Evolutionary conservation across 108 stramenopile genomes (phyloP).

Genomic region (Chaetoceros muelleri): DNA sequence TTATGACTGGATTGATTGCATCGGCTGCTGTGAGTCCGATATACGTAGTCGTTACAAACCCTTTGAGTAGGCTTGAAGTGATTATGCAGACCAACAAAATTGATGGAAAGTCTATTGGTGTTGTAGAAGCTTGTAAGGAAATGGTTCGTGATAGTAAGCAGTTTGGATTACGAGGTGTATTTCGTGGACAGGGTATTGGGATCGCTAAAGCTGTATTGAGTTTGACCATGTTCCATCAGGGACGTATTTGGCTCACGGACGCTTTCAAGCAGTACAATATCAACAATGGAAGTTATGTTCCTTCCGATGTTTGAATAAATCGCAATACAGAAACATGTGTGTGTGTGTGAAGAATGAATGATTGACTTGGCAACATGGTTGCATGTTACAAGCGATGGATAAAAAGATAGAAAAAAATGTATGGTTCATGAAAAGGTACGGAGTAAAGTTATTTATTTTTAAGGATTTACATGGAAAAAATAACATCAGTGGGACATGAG

Average conservation of each 20-base stretch:
- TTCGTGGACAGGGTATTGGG: slow-evolving; percentile 90
- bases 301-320: no score
- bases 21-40: slow-evolving; percentile 78
- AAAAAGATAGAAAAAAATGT: no score
- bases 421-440: no score
- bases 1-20: slow-evolving; percentile 70
- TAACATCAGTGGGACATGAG: no score
- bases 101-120: slow-evolving; percentile 73
- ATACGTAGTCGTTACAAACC: slow-evolving; percentile 87
- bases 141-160: slow-evolving; percentile 57
- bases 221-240: slow-evolving; percentile 85
- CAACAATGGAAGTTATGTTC: slow-evolving; percentile 51
- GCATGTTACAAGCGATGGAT: no score
- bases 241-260: slow-evolving; percentile 78
- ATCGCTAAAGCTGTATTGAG: slow-evolving; percentile 82
- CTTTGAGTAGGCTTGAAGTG: slow-evolving; percentile 79
- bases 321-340: no score
- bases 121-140: slow-evolving; percentile 73
- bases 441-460: no score
- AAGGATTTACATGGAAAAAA: no score
- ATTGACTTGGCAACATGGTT: no score
- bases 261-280: slow-evolving; percentile 78
- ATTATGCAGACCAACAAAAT: slow-evolving; percentile 90
- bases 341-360: no score
- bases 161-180: slow-evolving; percentile 83